Evolutionary conservation across 108 stramenopile genomes (phyloP), one percentile per base, ranked within the genome.

Genomic region (Chaetoceros tenuissimus): DNA sequence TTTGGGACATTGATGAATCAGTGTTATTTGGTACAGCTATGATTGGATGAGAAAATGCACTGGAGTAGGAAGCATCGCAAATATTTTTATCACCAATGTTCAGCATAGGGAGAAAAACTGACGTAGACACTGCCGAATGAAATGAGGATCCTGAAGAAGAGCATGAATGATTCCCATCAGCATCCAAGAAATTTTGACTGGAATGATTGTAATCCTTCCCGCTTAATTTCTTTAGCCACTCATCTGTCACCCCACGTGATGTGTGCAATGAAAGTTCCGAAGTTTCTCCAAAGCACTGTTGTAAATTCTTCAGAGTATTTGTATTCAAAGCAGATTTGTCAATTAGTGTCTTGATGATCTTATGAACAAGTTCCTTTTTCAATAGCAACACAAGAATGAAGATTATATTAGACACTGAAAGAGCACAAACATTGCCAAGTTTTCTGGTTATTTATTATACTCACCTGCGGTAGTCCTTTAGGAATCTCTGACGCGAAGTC

Each of bases 171-270:
- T 31, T 30, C 10, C 25, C 49, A 46, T 69, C 2, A 48, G 7
- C n/a, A 19, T 19, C 53, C 53, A 54, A n/a, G 5, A 25, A 5
- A 27, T 54, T 24, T 13, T n/a, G 27, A 46, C 16, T 27, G 27
- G 51, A 59, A 24, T 57, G 54, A 30, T 53, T 46, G 24, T 61
- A 61, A 64, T 46, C 55, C 22, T 55, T 26, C 7, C 25, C 58
- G 24, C 50, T 25, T n/a, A 55, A 48, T 51, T 63, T 72, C 48
- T 40, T 46, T 17, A 91, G 58, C 89, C 89, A 91, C 46, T 80
- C 77, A 57, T 92, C 90, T 1, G 68, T 79, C 1, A 92, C 90
- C n/a, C 84, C 84, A 7, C 90, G 73, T 49, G 81, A 83, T 19
- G 78, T 69, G 2, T 81, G 58, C 46, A 92, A 50, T n/a, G 55